A percentile compares a stretch with the other conserved stretches of the same genome.
Evolutionary conservation across 345 rosid genomes (phyloP).

Genomic region (Syzygium grande): DNA sequence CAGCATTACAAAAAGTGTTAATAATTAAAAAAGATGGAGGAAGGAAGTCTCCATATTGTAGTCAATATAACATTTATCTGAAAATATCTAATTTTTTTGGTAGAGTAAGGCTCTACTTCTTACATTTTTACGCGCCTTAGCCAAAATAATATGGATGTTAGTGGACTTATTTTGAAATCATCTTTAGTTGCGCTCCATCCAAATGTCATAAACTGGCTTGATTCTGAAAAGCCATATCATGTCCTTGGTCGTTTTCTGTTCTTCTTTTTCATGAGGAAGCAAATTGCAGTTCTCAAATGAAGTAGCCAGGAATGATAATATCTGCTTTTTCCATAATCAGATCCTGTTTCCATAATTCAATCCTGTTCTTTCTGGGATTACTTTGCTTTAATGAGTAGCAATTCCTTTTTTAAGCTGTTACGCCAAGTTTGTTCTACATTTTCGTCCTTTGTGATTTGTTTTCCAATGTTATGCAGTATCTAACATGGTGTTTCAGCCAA

Average conservation of each 20-base stretch:
- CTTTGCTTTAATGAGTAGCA: background rate
- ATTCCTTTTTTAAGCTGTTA: background rate
- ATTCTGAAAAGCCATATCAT: background rate
- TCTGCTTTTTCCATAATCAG: background rate
- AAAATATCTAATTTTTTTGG: too few species aligned
- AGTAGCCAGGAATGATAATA: background rate
- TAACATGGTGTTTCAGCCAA: background rate
- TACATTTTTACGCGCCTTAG: too few species aligned
- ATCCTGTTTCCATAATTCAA: background rate
- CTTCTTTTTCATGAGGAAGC: background rate
- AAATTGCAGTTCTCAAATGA: background rate
- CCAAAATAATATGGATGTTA: too few species aligned
- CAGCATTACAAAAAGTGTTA: too few species aligned
- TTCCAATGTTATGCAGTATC: background rate
- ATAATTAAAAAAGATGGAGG: too few species aligned
- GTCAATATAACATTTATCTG: too few species aligned
- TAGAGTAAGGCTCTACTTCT: too few species aligned
- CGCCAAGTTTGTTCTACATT: background rate
- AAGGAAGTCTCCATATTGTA: too few species aligned
- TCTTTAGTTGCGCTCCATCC: too few species aligned
- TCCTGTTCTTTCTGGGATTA: background rate
- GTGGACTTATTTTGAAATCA: too few species aligned
- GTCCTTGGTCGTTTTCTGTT: background rate
- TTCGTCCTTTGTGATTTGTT: background rate
- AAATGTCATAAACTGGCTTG: background rate